Conservation (phyloP, 106 monocot species). For the Dioscorea alata region DNA sequence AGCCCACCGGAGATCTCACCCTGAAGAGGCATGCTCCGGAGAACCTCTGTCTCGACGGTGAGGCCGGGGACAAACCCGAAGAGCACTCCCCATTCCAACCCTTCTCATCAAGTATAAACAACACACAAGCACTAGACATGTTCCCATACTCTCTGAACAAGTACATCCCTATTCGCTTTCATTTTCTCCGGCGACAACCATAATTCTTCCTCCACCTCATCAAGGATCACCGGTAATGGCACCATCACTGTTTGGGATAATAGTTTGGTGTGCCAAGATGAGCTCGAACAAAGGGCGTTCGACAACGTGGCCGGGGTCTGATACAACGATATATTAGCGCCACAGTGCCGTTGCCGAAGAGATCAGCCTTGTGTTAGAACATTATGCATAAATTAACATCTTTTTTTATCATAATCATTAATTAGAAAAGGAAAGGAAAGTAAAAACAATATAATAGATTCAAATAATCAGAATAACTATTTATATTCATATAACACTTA, state of each 20-base stretch:
- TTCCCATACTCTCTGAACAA: constrained; percentile 1
- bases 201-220: not conserved
- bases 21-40: too few relatives aligned
- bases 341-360: not conserved
- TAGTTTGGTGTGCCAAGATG: too few relatives aligned
- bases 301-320: not conserved
- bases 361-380: not conserved
- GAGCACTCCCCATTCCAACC: not conserved
- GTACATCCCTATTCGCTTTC: not conserved
- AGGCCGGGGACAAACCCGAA: not conserved
- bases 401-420: too few relatives aligned
- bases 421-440: too few relatives aligned
- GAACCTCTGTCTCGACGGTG: too few relatives aligned
- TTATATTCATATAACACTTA: too few relatives aligned
- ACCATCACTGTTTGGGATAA: too few relatives aligned
- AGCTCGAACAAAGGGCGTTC: too few relatives aligned
- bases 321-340: not conserved
- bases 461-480: too few relatives aligned
- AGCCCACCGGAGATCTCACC: too few relatives aligned
- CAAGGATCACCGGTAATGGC: not conserved
- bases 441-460: too few relatives aligned
- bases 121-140: constrained; percentile 4
- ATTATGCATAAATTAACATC: too few relatives aligned
- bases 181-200: not conserved
- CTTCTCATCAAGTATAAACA: constrained; percentile 3